Evolutionary conservation across 495 filamentous ascomycete species (phyloP).

Genomic region (Xylaria castorea): DNA sequence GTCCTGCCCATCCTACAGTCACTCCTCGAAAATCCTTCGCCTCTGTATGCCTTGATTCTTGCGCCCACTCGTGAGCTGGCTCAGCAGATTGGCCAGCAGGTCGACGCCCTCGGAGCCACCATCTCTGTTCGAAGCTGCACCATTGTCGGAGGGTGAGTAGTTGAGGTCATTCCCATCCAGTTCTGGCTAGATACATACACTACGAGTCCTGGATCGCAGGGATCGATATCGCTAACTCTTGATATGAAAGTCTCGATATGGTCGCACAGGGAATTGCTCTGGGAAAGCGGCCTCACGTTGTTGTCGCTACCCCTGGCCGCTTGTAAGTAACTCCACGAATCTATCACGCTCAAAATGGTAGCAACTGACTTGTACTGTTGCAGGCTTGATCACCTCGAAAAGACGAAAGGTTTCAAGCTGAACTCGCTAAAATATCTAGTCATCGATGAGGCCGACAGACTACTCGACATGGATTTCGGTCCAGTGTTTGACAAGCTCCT

Average conservation of each 20-base stretch:
- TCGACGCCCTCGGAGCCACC: slow-evolving; percentile 81
- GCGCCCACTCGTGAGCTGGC: slow-evolving; percentile 94
- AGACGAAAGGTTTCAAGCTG: slow-evolving; percentile 93
- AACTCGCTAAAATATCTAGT: slow-evolving; percentile 82
- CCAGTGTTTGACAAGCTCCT: slow-evolving; percentile 91
- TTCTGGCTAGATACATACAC: background rate
- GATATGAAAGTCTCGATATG: slow-evolving; percentile 76
- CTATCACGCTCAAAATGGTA: background rate
- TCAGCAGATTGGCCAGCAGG: slow-evolving; percentile 83
- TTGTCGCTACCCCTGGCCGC: slow-evolving; percentile 89
- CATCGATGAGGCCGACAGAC: slow-evolving; percentile 92
- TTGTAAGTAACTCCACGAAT: slow-evolving; percentile 43
- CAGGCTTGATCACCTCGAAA: slow-evolving; percentile 86
- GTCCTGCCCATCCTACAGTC: slow-evolving; percentile 87
- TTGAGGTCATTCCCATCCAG: background rate
- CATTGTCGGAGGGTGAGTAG: slow-evolving; percentile 73
- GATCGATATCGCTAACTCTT: slow-evolving; percentile 1
- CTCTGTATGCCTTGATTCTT: slow-evolving; percentile 80
- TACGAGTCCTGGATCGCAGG: background rate
- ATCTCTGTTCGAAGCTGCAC: slow-evolving; percentile 81
- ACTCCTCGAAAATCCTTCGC: slow-evolving; percentile 80
- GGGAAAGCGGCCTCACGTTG: slow-evolving; percentile 88
- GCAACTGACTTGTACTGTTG: background rate
- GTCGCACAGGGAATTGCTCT: slow-evolving; percentile 86
- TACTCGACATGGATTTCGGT: slow-evolving; percentile 94